Conservation (phyloP, 2,329 filamentous ascomycete genomes). For the Colletotrichum salicis region DNA sequence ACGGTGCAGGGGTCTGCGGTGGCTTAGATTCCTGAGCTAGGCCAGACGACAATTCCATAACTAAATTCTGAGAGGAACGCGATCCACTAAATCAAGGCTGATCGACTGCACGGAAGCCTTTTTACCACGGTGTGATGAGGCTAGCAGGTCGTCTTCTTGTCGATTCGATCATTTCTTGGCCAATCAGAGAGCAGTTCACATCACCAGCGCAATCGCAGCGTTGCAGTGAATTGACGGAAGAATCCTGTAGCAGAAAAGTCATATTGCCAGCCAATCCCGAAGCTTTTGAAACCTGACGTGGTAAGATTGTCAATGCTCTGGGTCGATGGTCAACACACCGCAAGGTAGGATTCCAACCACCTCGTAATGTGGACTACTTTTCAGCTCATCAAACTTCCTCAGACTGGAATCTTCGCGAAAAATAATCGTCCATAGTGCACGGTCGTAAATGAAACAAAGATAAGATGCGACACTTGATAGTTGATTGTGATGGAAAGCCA, state of each 20-base stretch:
- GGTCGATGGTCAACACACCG: background rate
- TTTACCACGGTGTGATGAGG: background rate
- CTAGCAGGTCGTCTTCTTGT: background rate
- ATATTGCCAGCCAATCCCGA: background rate
- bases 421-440: background rate
- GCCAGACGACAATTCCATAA: background rate
- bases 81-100: background rate
- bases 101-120: background rate
- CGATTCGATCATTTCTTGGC: background rate
- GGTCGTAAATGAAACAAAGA: too few species aligned
- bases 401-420: background rate
- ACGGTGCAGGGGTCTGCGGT: conserved; percentile 8
- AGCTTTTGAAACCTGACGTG: background rate
- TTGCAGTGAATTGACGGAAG: background rate
- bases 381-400: background rate
- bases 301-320: background rate
- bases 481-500: background rate
- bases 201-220: background rate
- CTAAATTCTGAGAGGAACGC: background rate
- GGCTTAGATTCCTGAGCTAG: conserved; percentile 13
- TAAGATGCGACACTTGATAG: background rate
- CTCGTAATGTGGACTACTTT: background rate
- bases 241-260: background rate
- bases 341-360: background rate
- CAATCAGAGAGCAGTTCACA: background rate